A percentile compares a stretch with the other conserved stretches of the same genome.
Evolutionary conservation across 164 flowering plant species (phyloP).

Genomic region (Tetracentron sinense): DNA sequence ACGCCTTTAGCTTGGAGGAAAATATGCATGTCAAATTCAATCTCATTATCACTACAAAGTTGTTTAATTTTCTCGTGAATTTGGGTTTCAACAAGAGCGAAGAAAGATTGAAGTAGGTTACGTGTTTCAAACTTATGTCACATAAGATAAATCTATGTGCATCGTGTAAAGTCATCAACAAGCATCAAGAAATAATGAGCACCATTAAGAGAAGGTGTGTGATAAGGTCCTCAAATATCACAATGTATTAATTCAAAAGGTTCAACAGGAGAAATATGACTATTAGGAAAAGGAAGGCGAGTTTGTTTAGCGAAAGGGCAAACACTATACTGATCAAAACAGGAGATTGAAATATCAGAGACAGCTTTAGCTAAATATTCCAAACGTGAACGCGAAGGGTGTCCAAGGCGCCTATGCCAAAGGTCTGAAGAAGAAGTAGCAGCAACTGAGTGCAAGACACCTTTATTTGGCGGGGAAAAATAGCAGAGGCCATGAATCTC

Average conservation of each 20-base stretch:
- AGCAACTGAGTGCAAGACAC: background rate
- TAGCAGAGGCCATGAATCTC: conserved; percentile 6
- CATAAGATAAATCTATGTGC: too few species aligned
- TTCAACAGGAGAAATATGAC: background rate
- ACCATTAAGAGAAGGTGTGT: too few species aligned
- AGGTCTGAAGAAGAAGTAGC: too few species aligned
- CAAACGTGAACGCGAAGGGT: background rate
- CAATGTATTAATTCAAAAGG: background rate
- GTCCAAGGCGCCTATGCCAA: background rate
- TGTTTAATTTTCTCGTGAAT: too few species aligned
- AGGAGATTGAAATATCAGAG: background rate
- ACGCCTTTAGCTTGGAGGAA: too few species aligned
- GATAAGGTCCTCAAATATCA: background rate
- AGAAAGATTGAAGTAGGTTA: too few species aligned
- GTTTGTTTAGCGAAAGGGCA: background rate
- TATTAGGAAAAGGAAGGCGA: background rate
- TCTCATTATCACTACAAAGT: too few species aligned
- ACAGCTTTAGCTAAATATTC: background rate
- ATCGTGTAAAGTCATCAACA: too few species aligned
- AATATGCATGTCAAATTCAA: too few species aligned
- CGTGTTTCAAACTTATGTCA: too few species aligned
- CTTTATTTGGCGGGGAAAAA: background rate
- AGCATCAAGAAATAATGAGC: too few species aligned
- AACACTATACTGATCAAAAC: background rate
- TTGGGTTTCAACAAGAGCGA: too few species aligned